These are phyloP conservation scores for Boehmeria nivea DNA, from an alignment of 306 rosid genomes.

Conservation along the genomic window DNA sequence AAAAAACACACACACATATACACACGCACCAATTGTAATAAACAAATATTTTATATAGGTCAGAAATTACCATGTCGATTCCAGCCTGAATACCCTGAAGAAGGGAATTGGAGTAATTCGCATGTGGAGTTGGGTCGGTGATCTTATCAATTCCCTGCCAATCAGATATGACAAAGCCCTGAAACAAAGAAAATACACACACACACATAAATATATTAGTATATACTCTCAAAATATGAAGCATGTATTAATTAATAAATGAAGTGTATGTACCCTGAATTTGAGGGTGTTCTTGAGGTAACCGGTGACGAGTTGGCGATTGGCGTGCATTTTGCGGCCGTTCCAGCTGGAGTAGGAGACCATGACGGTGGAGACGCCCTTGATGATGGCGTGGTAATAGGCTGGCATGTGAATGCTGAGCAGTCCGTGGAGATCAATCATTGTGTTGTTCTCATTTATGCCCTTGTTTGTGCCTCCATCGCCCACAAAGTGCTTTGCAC, in stretches of 20 bases:
- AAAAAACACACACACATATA: neutral
- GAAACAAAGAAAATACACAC: too few species aligned
- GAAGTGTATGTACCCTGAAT: slow-evolving; percentile 6
- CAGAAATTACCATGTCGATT: slow-evolving; percentile 24
- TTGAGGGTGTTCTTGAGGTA: slow-evolving; percentile 20
- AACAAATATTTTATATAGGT: too few species aligned
- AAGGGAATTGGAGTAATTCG: slow-evolving; percentile 16
- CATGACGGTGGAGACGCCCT: slow-evolving; percentile 23
- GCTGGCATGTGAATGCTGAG: slow-evolving; percentile 28
- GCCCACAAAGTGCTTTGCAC: slow-evolving; percentile 25
- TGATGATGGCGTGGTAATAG: slow-evolving; percentile 10
- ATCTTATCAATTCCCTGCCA: slow-evolving; percentile 22
- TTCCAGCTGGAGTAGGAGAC: slow-evolving; percentile 27
- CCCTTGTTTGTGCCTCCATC: slow-evolving; percentile 23
- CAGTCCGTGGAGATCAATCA: slow-evolving; percentile 12
- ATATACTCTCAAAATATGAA: neutral
- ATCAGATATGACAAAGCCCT: slow-evolving; percentile 27
- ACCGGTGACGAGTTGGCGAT: slow-evolving; percentile 17
- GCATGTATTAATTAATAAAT: neutral
- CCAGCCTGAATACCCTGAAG: slow-evolving; percentile 11
- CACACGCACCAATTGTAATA: neutral
- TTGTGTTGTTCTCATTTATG: slow-evolving; percentile 22
- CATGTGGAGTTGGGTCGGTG: slow-evolving; percentile 10
- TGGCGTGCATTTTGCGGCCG: slow-evolving; percentile 19
- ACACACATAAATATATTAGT: neutral